Percentiles rank a stretch among this genome's conserved stretches.
These are phyloP conservation scores for Phytophthora meadii DNA, from an alignment of 352 stramenopile species.

Conservation along the genomic window DNA sequence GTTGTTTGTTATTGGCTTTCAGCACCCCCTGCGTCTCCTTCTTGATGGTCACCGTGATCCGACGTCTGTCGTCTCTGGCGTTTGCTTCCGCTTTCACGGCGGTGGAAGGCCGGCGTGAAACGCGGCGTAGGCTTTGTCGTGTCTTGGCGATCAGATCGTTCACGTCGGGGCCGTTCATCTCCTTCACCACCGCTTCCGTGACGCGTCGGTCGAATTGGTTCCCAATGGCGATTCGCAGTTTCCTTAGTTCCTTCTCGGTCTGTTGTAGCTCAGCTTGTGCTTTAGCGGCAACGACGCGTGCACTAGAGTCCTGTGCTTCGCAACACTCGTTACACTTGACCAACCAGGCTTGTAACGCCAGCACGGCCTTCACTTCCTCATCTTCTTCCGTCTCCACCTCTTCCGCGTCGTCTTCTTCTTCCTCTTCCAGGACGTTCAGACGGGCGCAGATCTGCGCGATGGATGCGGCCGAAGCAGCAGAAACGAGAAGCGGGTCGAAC, in stretches of 20 bases:
- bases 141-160: conserved; percentile 30
- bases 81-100: conserved; percentile 12
- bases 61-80: conserved; percentile 25
- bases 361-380: conserved; percentile 35
- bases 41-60: conserved; percentile 58
- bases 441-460: conserved; percentile 49
- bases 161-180: conserved; percentile 30
- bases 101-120: conserved; percentile 21
- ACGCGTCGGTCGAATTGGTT: conserved; percentile 65
- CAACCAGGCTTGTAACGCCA: conserved; percentile 70
- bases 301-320: conserved; percentile 44
- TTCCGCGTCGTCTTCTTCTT: conserved; percentile 36
- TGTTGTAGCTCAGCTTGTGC: conserved; percentile 55
- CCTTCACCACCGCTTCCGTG: conserved; percentile 48
- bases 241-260: conserved; percentile 67
- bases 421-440: conserved; percentile 34
- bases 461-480: conserved; percentile 32
- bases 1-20: conserved; percentile 45
- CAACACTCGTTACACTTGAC: conserved; percentile 67
- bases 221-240: conserved; percentile 60
- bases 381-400: conserved; percentile 26
- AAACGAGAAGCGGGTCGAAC: conserved; percentile 63
- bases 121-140: conserved; percentile 27
- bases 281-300: conserved; percentile 43
- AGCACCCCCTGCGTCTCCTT: conserved; percentile 64